A percentile compares a stretch with the other conserved stretches of the same genome.
phyloP scores from a whole-genome alignment of 202 grass and related monocot genomes.

The Schoenoplectus tabernaemontani region DNA sequence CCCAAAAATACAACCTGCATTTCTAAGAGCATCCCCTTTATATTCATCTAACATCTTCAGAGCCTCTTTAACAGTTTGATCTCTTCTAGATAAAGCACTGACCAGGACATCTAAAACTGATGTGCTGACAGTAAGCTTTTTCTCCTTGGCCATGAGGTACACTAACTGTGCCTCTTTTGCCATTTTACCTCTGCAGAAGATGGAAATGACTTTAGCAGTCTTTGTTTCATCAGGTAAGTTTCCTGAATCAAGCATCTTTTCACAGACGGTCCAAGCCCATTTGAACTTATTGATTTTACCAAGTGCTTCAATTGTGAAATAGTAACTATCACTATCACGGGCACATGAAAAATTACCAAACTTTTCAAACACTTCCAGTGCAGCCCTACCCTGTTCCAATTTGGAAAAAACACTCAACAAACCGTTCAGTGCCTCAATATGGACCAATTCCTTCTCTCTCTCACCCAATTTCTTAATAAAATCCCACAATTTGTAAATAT shows the following conservation, averaged over 20 bases:
- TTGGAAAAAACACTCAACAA: slow-evolving; percentile 62
- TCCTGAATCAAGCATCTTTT: slow-evolving; percentile 70
- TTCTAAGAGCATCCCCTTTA: slow-evolving; percentile 45
- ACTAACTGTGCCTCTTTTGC: slow-evolving; percentile 50
- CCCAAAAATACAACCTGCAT: slow-evolving; percentile 50
- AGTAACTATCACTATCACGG: slow-evolving; percentile 61
- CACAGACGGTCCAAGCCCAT: slow-evolving; percentile 51
- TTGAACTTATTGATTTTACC: slow-evolving; percentile 50
- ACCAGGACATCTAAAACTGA: slow-evolving; percentile 46
- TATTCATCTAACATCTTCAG: slow-evolving; percentile 60
- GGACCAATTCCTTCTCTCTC: slow-evolving; percentile 33
- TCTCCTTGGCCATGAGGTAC: slow-evolving; percentile 58
- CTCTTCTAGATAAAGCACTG: slow-evolving; percentile 45
- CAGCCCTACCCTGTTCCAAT: slow-evolving; percentile 54
- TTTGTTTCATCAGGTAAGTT: slow-evolving; percentile 59
- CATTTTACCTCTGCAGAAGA: slow-evolving; percentile 61
- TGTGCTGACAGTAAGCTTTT: slow-evolving; percentile 33
- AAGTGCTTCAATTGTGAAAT: slow-evolving; percentile 61
- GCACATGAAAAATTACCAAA: slow-evolving; percentile 62
- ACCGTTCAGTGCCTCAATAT: slow-evolving; percentile 43
- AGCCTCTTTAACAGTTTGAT: slow-evolving; percentile 48
- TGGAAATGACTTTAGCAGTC: slow-evolving; percentile 36
- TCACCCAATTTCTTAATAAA: slow-evolving; percentile 66
- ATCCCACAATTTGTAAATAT: slow-evolving; percentile 83
- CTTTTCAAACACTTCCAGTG: slow-evolving; percentile 64